Conservation (phyloP, 345 rosid species). For the Gossypium herbaceum region DNA sequence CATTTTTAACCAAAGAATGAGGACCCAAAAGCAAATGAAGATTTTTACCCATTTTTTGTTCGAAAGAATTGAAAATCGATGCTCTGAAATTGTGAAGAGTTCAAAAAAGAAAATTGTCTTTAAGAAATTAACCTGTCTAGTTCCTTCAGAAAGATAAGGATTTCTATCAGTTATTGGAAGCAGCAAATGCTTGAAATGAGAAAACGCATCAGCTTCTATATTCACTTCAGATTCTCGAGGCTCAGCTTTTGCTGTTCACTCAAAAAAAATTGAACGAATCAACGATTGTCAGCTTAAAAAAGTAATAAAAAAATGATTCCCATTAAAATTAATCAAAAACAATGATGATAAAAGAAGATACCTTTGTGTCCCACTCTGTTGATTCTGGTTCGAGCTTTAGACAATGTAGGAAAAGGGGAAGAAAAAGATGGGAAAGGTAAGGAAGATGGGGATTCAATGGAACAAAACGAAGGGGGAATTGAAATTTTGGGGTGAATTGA, state of each 20-base stretch:
- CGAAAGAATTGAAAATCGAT: not conserved
- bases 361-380: slow-evolving; percentile 35
- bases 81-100: not conserved
- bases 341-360: slow-evolving; percentile 5
- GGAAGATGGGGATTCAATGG: slow-evolving; percentile 12
- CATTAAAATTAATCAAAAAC: not conserved
- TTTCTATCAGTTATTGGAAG: slow-evolving; percentile 76
- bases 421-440: slow-evolving; percentile 24
- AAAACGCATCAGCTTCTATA: slow-evolving; percentile 51
- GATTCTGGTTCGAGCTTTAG: slow-evolving; percentile 31
- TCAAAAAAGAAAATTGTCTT: not conserved
- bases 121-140: slow-evolving; percentile 67
- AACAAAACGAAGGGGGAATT: slow-evolving; percentile 20
- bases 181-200: slow-evolving; percentile 72
- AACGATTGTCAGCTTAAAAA: not conserved
- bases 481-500: slow-evolving; percentile 22
- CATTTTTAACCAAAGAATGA: not conserved
- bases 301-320: not conserved
- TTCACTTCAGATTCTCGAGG: slow-evolving; percentile 51
- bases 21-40: not conserved
- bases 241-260: slow-evolving; percentile 48
- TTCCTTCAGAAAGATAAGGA: slow-evolving; percentile 92
- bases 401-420: slow-evolving; percentile 18
- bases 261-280: slow-evolving; percentile 14
- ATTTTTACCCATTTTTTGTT: not conserved